Evolutionary conservation across 345 rosid species (phyloP), one percentile per base, ranked within the genome.

Genomic region (Gynandropsis gynandra): DNA sequence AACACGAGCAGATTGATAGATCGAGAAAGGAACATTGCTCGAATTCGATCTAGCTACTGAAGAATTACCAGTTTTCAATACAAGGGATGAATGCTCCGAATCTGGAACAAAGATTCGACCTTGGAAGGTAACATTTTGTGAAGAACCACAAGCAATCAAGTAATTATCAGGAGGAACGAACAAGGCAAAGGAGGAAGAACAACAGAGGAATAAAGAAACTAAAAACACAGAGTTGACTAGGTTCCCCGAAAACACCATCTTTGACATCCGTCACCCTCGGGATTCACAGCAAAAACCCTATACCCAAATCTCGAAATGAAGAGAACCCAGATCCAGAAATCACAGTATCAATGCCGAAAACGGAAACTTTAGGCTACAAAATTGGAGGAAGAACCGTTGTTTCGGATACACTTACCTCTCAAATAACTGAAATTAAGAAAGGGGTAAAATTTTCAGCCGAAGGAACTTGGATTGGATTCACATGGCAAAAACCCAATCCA

Each of bases 21-120:
- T 47, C 32, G 97, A 65, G 67, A 76, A 73, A 15, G 78, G 72
- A 36, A 38, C 66, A 42, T 68, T 65, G 49, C 11, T 58, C 17
- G 89, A 61, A 59, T 71, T 76, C 67, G 89, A 69, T 52, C 42
- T 65, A 17, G 73, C 52, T 21, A 66, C 19, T 42, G 74, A 62
- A 27, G 93, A 77, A 61, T 58, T 71, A 38, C 73, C 96, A 66
- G 42, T 65, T 69, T 75, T 84, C 66, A 80, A 50, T 1, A 58
- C 18, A 55, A 74, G 87, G 11, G 80, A 74, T 31, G 85, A 67
- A 31, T 80, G 95, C 20, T 35, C 64, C 0, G 77, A 53, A 68
- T 92, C 98, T 29, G 96, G 89, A 69, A 87, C 80, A 64, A 72
- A 92, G 55, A 79, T 82, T 76, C 80, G 69, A 44, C 85, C 87